Evolutionary conservation across 352 stramenopile species (phyloP).

Genomic region (Thalassiosira ordinaria): DNA sequence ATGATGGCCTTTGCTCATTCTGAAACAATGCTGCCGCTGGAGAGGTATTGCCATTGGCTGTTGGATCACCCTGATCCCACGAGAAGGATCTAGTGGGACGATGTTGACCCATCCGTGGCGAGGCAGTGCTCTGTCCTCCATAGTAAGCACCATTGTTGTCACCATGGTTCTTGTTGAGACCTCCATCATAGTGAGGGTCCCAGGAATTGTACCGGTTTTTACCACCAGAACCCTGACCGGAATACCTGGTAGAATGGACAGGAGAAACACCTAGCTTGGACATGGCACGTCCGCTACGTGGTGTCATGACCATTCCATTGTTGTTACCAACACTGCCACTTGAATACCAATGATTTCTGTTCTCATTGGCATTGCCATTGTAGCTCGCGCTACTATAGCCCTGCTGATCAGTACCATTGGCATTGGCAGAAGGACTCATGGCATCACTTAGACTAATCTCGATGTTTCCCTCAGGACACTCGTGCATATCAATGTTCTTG

Average conservation of each 20-base stretch:
- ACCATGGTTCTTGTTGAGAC: too few species aligned
- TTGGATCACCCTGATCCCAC: slow-evolving; percentile 21
- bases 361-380: slow-evolving; percentile 4
- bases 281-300: not conserved
- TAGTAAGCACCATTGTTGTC: not conserved
- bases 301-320: too few species aligned
- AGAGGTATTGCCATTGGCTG: not conserved
- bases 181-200: too few species aligned
- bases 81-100: slow-evolving; percentile 3
- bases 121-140: not conserved
- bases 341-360: not conserved
- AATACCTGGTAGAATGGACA: not conserved
- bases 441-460: slow-evolving; percentile 11
- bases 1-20: too few species aligned
- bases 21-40: not conserved
- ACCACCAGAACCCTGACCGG: too few species aligned
- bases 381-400: too few species aligned
- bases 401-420: not conserved
- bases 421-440: slow-evolving; percentile 8
- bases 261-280: slow-evolving; percentile 16
- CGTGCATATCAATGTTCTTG: not conserved
- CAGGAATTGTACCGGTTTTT: too few species aligned
- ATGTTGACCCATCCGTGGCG: not conserved
- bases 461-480: not conserved
- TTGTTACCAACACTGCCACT: too few species aligned